These are phyloP conservation scores for Backusella sp. DNA, from an alignment of 192 early-diverging fungal species.

Conservation along the genomic window DNA sequence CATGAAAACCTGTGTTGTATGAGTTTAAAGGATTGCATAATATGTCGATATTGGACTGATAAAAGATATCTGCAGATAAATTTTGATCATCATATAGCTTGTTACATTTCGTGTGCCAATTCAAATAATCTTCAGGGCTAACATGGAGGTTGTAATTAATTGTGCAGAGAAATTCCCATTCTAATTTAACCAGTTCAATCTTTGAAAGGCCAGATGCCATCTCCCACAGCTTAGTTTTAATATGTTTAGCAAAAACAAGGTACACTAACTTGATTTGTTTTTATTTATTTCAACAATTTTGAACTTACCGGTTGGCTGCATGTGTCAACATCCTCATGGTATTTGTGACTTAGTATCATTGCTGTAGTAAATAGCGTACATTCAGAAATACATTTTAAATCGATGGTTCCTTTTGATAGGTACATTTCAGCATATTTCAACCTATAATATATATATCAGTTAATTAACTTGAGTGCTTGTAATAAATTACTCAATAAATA, in stretches of 20 bases:
- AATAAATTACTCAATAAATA: not conserved
- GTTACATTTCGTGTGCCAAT: not conserved
- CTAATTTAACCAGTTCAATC: not conserved
- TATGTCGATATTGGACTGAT: not conserved
- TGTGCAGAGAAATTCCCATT: not conserved
- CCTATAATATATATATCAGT: not conserved
- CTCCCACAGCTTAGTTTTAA: not conserved
- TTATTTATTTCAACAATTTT: not conserved
- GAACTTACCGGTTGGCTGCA: not conserved
- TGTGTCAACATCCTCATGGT: not conserved
- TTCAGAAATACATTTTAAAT: not conserved
- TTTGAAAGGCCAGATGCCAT: not conserved
- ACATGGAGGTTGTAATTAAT: not conserved
- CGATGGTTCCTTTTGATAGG: not conserved
- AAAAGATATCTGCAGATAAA: not conserved
- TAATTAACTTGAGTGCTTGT: not conserved
- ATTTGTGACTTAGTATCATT: constrained; percentile 3
- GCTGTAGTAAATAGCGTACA: not conserved
- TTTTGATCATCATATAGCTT: not conserved
- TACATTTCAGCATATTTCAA: not conserved
- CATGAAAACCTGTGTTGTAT: not conserved
- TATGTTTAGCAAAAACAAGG: not conserved
- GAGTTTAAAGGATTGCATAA: not conserved
- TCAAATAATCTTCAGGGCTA: not conserved
- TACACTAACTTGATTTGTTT: not conserved